Evolutionary conservation across 495 filamentous ascomycete species (phyloP), one percentile per base, ranked within the genome.

Genomic region (Friedmanniomyces simplex): DNA sequence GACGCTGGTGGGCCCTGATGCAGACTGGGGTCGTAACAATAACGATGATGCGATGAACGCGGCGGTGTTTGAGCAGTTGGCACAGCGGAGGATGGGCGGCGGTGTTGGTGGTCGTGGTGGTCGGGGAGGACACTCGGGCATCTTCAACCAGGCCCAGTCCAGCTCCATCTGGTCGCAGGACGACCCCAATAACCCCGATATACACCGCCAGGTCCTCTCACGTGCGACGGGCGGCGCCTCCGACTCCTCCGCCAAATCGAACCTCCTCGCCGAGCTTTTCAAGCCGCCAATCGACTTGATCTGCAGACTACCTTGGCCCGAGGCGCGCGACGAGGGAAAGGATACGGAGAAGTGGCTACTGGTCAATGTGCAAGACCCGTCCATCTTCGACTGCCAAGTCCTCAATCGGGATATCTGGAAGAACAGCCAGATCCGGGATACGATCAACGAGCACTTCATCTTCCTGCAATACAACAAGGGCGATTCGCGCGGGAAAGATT

Each of bases 361-460:
- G 50, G 88, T 96, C 61, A 96, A 98, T 66, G 82, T 98, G 5
- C 93, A 98, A 72, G 91, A 98, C 68, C 77, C 84, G 34, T 84
- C 87, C 3, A 79, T 95, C 42, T 98, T 97, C 65, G 83, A 91
- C 68, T 97, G 93, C 66, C 94, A 97, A 67, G 74, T 85, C 2
- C 75, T 98, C 14, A 98, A 98, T 67, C 80, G 93, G 22, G 93
- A 98, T 66, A 79, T 96, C 47, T 98, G 93, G 93, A 97, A 96
- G 69, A 82, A 91, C 59, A 63, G 77, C 51, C 76, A 81, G 10
- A 82, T 98, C 52, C 79, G 78, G 64, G 82, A 87, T 14, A 85
- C 95, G 0, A 76, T 98, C 39, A 81, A 79, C 68, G 89, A 96
- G 66, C 89, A 95, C 68, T 98, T 97, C 66, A 78, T 98, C 54